These are phyloP conservation scores for Mycena sanguinolenta DNA, from an alignment of 768 basidiomycete genomes.

Conservation along the genomic window DNA sequence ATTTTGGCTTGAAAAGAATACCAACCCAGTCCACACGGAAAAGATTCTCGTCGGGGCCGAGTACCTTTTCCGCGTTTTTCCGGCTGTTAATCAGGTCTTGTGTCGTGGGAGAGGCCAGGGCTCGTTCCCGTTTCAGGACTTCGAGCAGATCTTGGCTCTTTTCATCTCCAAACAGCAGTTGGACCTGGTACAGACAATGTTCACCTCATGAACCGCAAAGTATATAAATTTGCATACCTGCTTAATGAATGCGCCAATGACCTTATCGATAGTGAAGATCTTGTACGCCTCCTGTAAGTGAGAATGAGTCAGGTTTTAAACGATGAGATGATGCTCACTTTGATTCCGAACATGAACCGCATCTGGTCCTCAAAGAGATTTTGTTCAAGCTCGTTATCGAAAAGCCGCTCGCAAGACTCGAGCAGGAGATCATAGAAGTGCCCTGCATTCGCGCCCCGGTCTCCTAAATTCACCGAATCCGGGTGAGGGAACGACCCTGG, in stretches of 20 bases:
- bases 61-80: slow-evolving; percentile 74
- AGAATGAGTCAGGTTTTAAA: background rate
- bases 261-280: slow-evolving; percentile 94
- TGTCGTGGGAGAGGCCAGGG: slow-evolving; percentile 67
- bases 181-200: slow-evolving; percentile 56
- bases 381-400: slow-evolving; percentile 93
- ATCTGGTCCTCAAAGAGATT: slow-evolving; percentile 91
- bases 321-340: slow-evolving; percentile 55
- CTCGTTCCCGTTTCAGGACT: slow-evolving; percentile 76
- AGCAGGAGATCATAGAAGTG: slow-evolving; percentile 89
- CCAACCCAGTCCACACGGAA: slow-evolving; percentile 87
- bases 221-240: slow-evolving; percentile 63
- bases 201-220: background rate
- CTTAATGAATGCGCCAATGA: slow-evolving; percentile 90
- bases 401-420: slow-evolving; percentile 89
- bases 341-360: slow-evolving; percentile 87
- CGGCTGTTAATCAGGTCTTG: slow-evolving; percentile 81
- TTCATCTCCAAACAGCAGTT: slow-evolving; percentile 74
- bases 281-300: slow-evolving; percentile 77
- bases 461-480: slow-evolving; percentile 46
- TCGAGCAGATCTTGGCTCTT: slow-evolving; percentile 83
- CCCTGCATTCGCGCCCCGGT: slow-evolving; percentile 60
- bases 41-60: slow-evolving; percentile 83
- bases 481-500: slow-evolving; percentile 45
- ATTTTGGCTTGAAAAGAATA: slow-evolving; percentile 3